phyloP scores from a whole-genome alignment of 2,329 filamentous ascomycete genomes.

The Orbilia oligospora region DNA sequence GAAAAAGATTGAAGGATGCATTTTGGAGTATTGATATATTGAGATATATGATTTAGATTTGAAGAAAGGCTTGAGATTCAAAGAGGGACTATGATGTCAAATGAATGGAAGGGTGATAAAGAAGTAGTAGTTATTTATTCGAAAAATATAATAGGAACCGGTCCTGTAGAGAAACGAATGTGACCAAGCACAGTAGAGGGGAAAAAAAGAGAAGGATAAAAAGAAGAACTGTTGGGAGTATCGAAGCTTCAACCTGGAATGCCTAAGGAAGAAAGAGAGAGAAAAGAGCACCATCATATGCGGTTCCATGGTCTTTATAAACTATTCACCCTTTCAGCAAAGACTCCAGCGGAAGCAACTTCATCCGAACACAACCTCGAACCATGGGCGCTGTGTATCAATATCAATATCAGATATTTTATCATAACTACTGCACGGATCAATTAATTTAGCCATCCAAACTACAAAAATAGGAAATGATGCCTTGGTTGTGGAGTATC shows the following conservation, averaged over 20 bases:
- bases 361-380: slow-evolving; percentile 36
- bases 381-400: slow-evolving; percentile 44
- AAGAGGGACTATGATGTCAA: neutral
- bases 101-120: slow-evolving; percentile 1
- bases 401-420: slow-evolving; percentile 32
- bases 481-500: slow-evolving; percentile 1
- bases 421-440: neutral
- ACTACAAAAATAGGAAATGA: slow-evolving; percentile 17
- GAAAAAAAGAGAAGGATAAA: neutral
- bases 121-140: slow-evolving; percentile 5
- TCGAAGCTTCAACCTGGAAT: slow-evolving; percentile 61
- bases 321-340: neutral
- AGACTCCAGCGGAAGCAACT: slow-evolving; percentile 4
- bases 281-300: neutral
- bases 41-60: neutral
- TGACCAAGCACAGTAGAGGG: slow-evolving; percentile 45
- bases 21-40: slow-evolving; percentile 30
- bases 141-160: slow-evolving; percentile 35
- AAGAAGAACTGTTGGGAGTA: slow-evolving; percentile 20
- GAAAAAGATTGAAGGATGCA: slow-evolving; percentile 48
- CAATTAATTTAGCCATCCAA: slow-evolving; percentile 7
- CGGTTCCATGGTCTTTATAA: slow-evolving; percentile 30
- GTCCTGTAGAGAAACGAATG: slow-evolving; percentile 53
- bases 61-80: neutral
- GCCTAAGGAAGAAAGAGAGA: slow-evolving; percentile 45